Base-by-base conservation (phyloP, 176 grass and related monocot species). In the Alloteropsis semialata region DNA sequence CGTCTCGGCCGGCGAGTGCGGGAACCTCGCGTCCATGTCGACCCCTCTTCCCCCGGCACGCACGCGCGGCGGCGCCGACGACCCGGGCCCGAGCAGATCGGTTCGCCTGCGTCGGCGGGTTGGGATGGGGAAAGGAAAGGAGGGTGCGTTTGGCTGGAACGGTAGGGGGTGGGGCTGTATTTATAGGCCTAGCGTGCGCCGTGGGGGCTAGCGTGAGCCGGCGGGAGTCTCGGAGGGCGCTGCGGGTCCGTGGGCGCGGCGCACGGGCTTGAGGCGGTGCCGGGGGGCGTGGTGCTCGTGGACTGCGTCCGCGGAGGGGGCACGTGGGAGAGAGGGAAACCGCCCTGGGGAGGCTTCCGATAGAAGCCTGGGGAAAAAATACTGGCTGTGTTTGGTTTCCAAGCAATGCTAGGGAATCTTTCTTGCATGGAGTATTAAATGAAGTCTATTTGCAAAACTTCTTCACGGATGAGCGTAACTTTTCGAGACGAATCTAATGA, bases 21-120 rank as follows among this genome's bases (percentile, higher is more conserved):
- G 79, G 81, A 98, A 98, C 84, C 95, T 83, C 81, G 43, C 84
- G 68, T 98, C 95, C 95, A 98, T 98, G 68, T 98, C 95, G 92
- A 98, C 95, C 69, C 11, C 83, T 44, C 10, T 19, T 56, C 53
- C 22, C 8, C 39, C 37, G 21, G 5, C 58, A 15, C 58, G 10
- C 55, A 10, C 36, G 9, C 79, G 16, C 72, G 57, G 49, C 44
- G 58, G 32, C 65, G 71, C 19, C 44, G 50, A 19, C 49, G n/a
- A 5, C 74, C 59, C 57, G 38, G 22, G 30, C 4, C 13, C 74
- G 46, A 62, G 48, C 25, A 72, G 75, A 76, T 69, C 10, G 65
- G 1, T 42, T 62, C 76, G 58, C 41, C 74, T 60, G 65, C 45
- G 63, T 58, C 76, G 58, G 79, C 60, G 36, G 33, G 13, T 22